A percentile compares a stretch with the other conserved stretches of the same genome.
Conservation (phyloP, 1,139 yeast species). For the Saccharomyces pastorianus region DNA sequence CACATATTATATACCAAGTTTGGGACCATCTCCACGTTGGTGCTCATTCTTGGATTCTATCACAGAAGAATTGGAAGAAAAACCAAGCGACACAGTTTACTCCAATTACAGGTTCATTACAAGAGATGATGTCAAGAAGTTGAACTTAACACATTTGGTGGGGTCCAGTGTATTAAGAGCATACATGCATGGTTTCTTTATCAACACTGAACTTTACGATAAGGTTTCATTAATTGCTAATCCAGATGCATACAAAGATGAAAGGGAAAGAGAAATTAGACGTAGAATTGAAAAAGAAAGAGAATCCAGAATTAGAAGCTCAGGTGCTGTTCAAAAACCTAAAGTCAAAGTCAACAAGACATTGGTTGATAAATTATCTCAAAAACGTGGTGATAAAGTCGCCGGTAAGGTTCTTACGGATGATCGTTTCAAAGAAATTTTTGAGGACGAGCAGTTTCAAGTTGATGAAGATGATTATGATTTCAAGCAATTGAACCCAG, state of each 20-base stretch:
- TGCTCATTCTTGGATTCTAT: conserved; percentile 93
- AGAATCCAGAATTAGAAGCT: conserved; percentile 87
- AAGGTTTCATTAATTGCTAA: conserved; percentile 87
- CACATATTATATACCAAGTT: conserved; percentile 84
- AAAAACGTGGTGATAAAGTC: conserved; percentile 41
- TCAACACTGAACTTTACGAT: conserved; percentile 84
- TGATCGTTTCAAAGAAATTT: conserved; percentile 71
- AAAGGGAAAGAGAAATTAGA: conserved; percentile 83
- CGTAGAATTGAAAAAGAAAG: conserved; percentile 86
- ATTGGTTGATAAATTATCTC: conserved; percentile 64
- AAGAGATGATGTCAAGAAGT: conserved; percentile 43
- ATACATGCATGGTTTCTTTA: conserved; percentile 97
- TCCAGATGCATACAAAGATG: conserved; percentile 84
- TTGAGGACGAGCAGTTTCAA: conserved; percentile 89
- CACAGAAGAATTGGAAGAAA: conserved; percentile 95
- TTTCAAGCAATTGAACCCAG: conserved; percentile 87
- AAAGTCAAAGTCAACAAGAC: conserved; percentile 83
- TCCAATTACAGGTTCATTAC: too few species aligned
- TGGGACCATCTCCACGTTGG: conserved; percentile 98
- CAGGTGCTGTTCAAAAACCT: conserved; percentile 66
- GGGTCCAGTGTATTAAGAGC: conserved; percentile 91
- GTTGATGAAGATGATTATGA: conserved; percentile 82
- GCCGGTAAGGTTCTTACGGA: conserved; percentile 36
- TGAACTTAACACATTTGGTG: conserved; percentile 73
- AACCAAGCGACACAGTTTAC: conserved; percentile 70